Evolutionary conservation across 495 filamentous ascomycete species (phyloP).

Genomic region (Hypoxylon intermedium): DNA sequence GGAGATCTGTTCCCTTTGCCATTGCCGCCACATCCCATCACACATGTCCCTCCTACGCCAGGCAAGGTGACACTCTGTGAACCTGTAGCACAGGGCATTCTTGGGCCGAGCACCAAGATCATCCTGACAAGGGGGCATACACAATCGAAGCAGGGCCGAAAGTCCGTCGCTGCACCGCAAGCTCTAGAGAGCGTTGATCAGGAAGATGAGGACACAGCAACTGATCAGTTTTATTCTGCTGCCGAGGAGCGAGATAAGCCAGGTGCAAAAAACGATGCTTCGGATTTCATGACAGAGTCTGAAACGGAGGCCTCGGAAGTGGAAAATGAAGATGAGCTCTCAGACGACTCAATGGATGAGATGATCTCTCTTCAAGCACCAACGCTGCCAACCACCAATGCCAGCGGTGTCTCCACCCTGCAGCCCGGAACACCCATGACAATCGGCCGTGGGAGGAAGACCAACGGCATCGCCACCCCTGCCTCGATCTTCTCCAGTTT

Average conservation of each 20-base stretch:
- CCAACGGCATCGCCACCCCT: slow-evolving; percentile 75
- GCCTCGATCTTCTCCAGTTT: slow-evolving; percentile 86
- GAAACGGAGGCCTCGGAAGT: slow-evolving; percentile 66
- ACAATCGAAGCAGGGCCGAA: slow-evolving; percentile 52
- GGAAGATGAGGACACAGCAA: slow-evolving; percentile 79
- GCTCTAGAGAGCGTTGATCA: slow-evolving; percentile 68
- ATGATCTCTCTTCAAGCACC: slow-evolving; percentile 86
- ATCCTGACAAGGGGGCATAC: slow-evolving; percentile 66
- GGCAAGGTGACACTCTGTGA: slow-evolving; percentile 79
- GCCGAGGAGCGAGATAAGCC: slow-evolving; percentile 71
- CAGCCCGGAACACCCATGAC: slow-evolving; percentile 76
- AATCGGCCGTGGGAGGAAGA: slow-evolving; percentile 61
- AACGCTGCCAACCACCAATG: slow-evolving; percentile 69
- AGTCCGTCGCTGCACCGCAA: slow-evolving; percentile 39
- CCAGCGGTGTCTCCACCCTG: slow-evolving; percentile 73
- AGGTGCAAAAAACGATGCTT: slow-evolving; percentile 49
- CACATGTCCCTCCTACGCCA: slow-evolving; percentile 81
- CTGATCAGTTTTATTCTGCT: slow-evolving; percentile 88
- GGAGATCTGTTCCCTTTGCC: slow-evolving; percentile 86
- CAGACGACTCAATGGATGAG: slow-evolving; percentile 79
- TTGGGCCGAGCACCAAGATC: slow-evolving; percentile 72
- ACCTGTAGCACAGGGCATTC: slow-evolving; percentile 82
- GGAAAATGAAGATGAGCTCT: slow-evolving; percentile 69
- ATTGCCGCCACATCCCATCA: slow-evolving; percentile 85
- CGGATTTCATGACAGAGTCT: slow-evolving; percentile 58